These are phyloP conservation scores for Eutreptiella sp. DNA, from an alignment of 208 protist species.

Conservation along the genomic window DNA sequence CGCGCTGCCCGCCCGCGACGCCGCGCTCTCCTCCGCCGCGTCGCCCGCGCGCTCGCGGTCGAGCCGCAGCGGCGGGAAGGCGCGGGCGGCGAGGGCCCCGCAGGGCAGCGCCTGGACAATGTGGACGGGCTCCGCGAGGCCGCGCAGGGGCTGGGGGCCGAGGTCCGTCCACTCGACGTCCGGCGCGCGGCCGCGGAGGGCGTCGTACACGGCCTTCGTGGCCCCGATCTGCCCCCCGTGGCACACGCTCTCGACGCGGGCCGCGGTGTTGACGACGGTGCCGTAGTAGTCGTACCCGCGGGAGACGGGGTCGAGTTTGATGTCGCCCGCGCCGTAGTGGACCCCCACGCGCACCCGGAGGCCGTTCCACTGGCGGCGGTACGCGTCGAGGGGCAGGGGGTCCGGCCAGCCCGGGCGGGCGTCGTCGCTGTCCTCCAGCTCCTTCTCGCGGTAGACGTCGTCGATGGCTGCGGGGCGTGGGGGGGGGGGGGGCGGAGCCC, in stretches of 20 bases:
- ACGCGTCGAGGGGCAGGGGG: too few species aligned
- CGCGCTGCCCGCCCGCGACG: too few species aligned
- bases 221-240: slow-evolving; percentile 24
- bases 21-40: neutral
- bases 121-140: neutral
- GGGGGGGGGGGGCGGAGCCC: too few species aligned
- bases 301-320: slow-evolving; percentile 4
- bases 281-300: slow-evolving; percentile 33
- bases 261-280: slow-evolving; percentile 24
- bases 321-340: slow-evolving; percentile 14
- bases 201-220: neutral
- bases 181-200: neutral
- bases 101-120: neutral
- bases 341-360: slow-evolving; percentile 30
- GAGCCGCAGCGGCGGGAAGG: slow-evolving; percentile 3
- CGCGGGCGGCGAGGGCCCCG: slow-evolving; percentile 2
- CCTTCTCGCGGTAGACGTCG: too few species aligned
- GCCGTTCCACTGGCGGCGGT: slow-evolving; percentile 6
- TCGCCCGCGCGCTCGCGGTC: neutral
- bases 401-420: too few species aligned
- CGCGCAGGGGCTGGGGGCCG: neutral
- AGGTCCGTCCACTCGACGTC: neutral
- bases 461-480: too few species aligned
- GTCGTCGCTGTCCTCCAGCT: too few species aligned
- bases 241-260: slow-evolving; percentile 15